Evolutionary conservation across 2,329 filamentous ascomycete genomes (phyloP).

Genomic region (Scytalidium sp.): DNA sequence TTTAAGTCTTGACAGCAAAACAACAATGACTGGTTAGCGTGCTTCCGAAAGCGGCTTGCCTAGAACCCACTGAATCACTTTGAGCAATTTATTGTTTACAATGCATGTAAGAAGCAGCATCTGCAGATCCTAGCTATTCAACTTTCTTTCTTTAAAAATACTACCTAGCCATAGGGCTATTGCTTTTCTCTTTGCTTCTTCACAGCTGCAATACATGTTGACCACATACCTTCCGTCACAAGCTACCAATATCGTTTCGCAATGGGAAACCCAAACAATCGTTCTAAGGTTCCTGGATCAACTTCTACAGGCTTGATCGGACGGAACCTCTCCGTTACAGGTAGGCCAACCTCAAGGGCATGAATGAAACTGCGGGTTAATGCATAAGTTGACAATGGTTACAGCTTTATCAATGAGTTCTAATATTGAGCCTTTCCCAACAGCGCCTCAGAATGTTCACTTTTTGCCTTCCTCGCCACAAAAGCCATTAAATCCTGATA

Average conservation of each 20-base stretch:
- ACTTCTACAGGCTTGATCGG: slow-evolving; percentile 1
- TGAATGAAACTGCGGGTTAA: not conserved
- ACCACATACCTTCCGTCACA: not conserved
- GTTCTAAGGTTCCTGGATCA: not conserved
- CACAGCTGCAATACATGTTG: not conserved
- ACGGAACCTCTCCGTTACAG: not conserved
- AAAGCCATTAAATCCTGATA: slow-evolving; percentile 5
- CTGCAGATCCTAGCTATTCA: too few relatives aligned
- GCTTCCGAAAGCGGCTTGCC: too few relatives aligned
- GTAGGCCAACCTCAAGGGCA: not conserved
- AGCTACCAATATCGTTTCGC: not conserved
- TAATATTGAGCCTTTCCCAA: not conserved
- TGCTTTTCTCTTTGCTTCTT: too few relatives aligned
- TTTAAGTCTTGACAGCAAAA: too few relatives aligned
- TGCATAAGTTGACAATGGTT: not conserved
- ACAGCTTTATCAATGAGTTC: not conserved
- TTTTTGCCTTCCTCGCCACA: not conserved
- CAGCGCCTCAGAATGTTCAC: not conserved
- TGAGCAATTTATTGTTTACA: too few relatives aligned
- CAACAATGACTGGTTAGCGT: too few relatives aligned
- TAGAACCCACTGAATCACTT: too few relatives aligned
- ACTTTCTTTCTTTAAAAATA: too few relatives aligned
- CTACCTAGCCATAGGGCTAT: too few relatives aligned
- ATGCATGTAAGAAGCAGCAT: too few relatives aligned
- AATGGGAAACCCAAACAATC: slow-evolving; percentile 2